A percentile compares a stretch with the other conserved stretches of the same genome.
These are phyloP conservation scores for Chalciporus sphaerocephalus DNA, from an alignment of 768 basidiomycete species.

Conservation along the genomic window DNA sequence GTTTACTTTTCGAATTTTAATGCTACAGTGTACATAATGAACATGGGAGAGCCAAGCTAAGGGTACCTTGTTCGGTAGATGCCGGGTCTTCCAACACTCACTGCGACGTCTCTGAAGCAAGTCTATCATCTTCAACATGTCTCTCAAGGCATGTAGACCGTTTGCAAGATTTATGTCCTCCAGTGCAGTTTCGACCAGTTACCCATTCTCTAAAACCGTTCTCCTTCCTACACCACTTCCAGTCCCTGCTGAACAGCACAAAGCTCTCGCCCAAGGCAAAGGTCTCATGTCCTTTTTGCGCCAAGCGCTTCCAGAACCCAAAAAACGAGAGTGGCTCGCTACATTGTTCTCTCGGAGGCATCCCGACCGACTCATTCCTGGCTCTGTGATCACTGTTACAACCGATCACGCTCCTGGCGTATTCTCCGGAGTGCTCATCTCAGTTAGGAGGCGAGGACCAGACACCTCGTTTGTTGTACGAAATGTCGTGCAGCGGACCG, in stretches of 20 bases:
- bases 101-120: neutral
- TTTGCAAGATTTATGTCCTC: conserved; percentile 26
- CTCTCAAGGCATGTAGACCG: conserved; percentile 6
- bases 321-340: conserved; percentile 64
- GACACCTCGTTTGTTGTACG: conserved; percentile 87
- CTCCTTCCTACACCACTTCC: conserved; percentile 47
- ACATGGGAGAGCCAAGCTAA: neutral
- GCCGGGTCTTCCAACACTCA: neutral
- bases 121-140: conserved; percentile 6
- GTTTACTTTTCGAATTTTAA: conserved; percentile 21
- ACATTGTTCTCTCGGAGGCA: conserved; percentile 71
- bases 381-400: conserved; percentile 80
- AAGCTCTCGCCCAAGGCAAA: conserved; percentile 57
- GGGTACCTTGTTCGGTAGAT: conserved; percentile 16
- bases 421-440: conserved; percentile 88
- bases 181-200: conserved; percentile 25
- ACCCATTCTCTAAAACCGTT: conserved; percentile 73
- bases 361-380: conserved; percentile 65
- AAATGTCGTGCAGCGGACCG: conserved; percentile 87
- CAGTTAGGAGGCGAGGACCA: conserved; percentile 74
- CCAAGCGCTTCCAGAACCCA: conserved; percentile 58
- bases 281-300: conserved; percentile 75
- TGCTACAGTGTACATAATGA: conserved; percentile 32
- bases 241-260: conserved; percentile 34
- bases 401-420: conserved; percentile 72